Evolutionary conservation across 2,329 filamentous ascomycete genomes (phyloP).

Genomic region (Cyanodermella asteris): DNA sequence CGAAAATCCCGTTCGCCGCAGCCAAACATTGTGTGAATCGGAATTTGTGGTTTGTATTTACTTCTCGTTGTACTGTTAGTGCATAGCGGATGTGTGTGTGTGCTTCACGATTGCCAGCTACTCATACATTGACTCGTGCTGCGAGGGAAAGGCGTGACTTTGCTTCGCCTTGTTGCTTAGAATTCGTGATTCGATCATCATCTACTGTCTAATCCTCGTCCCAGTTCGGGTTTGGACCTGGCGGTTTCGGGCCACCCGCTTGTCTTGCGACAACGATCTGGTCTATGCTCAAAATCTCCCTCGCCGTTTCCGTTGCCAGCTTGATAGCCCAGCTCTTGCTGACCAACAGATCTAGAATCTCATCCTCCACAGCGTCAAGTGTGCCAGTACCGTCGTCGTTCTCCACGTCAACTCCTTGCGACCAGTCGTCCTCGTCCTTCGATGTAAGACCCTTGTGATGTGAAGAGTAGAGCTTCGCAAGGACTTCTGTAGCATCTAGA

Average conservation of each 20-base stretch:
- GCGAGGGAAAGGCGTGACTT: too few species aligned
- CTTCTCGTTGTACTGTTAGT: too few species aligned
- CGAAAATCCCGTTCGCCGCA: too few species aligned
- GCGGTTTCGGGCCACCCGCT: slow-evolving; percentile 91
- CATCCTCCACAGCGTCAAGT: slow-evolving; percentile 66
- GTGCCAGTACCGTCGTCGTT: slow-evolving; percentile 62
- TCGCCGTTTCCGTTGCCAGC: slow-evolving; percentile 79
- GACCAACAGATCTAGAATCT: slow-evolving; percentile 78
- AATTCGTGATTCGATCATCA: too few species aligned
- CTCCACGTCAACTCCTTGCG: slow-evolving; percentile 86
- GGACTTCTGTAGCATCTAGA: slow-evolving; percentile 87
- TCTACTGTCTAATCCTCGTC: slow-evolving; percentile 35
- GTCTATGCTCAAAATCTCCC: slow-evolving; percentile 87
- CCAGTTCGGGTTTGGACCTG: slow-evolving; percentile 71
- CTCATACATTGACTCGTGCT: too few species aligned
- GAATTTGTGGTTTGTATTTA: too few species aligned
- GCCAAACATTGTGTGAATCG: too few species aligned
- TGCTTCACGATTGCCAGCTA: too few species aligned
- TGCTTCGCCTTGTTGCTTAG: too few species aligned
- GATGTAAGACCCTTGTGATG: slow-evolving; percentile 37
- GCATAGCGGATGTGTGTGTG: too few species aligned
- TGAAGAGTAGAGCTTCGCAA: slow-evolving; percentile 78
- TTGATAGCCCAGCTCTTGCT: slow-evolving; percentile 95
- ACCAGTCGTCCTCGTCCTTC: slow-evolving; percentile 57
- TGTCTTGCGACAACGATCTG: slow-evolving; percentile 98